A percentile compares a stretch with the other conserved stretches of the same genome.
These are phyloP conservation scores for Ogataea salicorniae DNA, from an alignment of 805 yeast genomes.

Conservation along the genomic window DNA sequence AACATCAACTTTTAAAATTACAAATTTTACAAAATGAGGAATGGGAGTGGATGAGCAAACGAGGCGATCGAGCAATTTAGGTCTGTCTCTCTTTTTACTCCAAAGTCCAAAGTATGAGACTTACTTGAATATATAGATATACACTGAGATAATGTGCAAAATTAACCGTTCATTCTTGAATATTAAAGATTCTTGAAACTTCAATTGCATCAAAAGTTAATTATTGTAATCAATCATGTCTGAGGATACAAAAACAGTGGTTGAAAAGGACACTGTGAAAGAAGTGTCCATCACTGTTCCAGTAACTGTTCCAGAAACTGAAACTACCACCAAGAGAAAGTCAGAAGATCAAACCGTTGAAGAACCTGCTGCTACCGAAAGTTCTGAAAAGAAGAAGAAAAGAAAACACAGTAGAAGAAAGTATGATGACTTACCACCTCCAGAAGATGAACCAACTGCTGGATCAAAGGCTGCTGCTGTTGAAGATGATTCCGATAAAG, in stretches of 20 bases:
- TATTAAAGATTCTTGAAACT: too few species aligned
- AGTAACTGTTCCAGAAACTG: background rate
- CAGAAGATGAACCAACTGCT: constrained; percentile 14
- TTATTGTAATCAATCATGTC: background rate
- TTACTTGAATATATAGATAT: too few species aligned
- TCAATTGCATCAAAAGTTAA: too few species aligned
- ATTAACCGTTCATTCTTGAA: too few species aligned
- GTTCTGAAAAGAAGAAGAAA: constrained; percentile 19
- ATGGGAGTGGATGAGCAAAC: too few species aligned
- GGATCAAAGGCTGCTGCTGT: constrained; percentile 35
- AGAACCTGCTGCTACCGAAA: constrained; percentile 4
- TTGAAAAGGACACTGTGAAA: constrained; percentile 14
- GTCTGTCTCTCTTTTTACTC: too few species aligned
- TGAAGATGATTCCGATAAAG: constrained; percentile 29
- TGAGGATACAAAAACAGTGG: background rate
- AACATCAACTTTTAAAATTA: too few species aligned
- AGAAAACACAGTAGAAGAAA: constrained; percentile 20
- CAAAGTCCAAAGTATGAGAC: too few species aligned
- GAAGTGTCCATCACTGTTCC: constrained; percentile 29
- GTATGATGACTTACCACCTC: constrained; percentile 20
- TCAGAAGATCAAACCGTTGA: constrained; percentile 32
- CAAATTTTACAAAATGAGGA: too few species aligned
- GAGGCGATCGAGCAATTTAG: too few species aligned
- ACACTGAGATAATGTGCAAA: too few species aligned
- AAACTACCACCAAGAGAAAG: constrained; percentile 11